These are phyloP conservation scores for Pythium dissimile DNA, from an alignment of 352 stramenopile genomes.

Conservation along the genomic window DNA sequence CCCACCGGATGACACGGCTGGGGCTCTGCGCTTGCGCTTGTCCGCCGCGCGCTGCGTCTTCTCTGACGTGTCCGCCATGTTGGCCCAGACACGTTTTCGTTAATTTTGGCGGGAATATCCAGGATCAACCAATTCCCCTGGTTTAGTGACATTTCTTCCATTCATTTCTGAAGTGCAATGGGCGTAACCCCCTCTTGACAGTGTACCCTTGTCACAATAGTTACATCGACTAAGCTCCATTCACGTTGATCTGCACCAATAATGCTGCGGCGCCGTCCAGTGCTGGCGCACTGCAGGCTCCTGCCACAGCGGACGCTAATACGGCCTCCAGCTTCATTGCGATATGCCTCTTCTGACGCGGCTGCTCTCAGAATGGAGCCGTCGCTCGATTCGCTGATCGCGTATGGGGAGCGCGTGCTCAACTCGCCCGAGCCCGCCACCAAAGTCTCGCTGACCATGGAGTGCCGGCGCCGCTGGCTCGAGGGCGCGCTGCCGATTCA, in stretches of 20 bases:
- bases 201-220: not conserved
- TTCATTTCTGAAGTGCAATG: slow-evolving; percentile 3
- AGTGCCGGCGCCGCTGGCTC: slow-evolving; percentile 48
- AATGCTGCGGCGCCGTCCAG: slow-evolving; percentile 1
- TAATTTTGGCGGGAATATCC: slow-evolving; percentile 14
- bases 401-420: slow-evolving; percentile 62
- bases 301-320: not conserved
- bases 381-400: slow-evolving; percentile 45
- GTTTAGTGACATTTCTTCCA: slow-evolving; percentile 12
- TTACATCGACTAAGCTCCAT: slow-evolving; percentile 5
- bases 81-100: not conserved
- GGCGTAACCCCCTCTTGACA: not conserved
- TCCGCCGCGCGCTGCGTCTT: slow-evolving; percentile 5
- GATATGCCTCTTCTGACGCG: too few relatives aligned
- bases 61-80: slow-evolving; percentile 1
- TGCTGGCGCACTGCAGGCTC: not conserved
- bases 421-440: slow-evolving; percentile 39
- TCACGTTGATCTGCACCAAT: not conserved
- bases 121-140: not conserved
- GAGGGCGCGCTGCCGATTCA: slow-evolving; percentile 37
- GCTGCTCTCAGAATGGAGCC: not conserved
- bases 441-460: slow-evolving; percentile 62
- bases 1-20: slow-evolving; percentile 25
- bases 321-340: too few relatives aligned
- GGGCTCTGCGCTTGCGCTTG: slow-evolving; percentile 30